A percentile compares a stretch with the other conserved stretches of the same genome.
Conservation (phyloP, 371 early-diverging fungal species). For the Blyttiomyces sp. region DNA sequence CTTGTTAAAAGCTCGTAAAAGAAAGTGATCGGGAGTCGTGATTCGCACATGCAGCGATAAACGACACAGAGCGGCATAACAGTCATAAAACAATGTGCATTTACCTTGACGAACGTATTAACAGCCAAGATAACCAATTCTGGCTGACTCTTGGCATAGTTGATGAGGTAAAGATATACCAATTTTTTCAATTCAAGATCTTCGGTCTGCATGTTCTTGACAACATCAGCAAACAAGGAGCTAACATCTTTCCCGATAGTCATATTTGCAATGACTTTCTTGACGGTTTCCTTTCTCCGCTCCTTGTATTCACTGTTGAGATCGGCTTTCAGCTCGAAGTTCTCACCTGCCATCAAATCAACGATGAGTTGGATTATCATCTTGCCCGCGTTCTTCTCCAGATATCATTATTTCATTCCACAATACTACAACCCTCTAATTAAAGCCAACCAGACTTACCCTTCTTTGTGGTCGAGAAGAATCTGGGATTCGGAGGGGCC, state of each 20-base stretch:
- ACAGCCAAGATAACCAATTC: constrained; percentile 96
- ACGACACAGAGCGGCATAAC: too few species aligned
- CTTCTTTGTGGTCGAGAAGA: constrained; percentile 64
- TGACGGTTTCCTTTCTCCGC: constrained; percentile 93
- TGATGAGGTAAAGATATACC: constrained; percentile 76
- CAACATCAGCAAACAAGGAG: constrained; percentile 76
- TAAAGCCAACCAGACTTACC: constrained; percentile 37
- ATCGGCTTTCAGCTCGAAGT: constrained; percentile 92
- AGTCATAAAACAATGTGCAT: too few species aligned
- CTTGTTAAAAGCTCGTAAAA: neutral
- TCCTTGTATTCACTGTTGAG: constrained; percentile 94
- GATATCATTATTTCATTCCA: too few species aligned
- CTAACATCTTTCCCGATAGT: constrained; percentile 61
- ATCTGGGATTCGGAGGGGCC: too few species aligned
- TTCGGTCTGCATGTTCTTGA: constrained; percentile 98
- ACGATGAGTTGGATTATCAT: too few species aligned
- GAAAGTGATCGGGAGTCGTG: too few species aligned
- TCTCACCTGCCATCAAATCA: too few species aligned
- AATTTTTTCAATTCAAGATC: constrained; percentile 89
- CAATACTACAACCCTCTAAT: too few species aligned
- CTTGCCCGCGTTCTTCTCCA: too few species aligned
- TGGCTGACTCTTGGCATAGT: constrained; percentile 92
- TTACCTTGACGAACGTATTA: constrained; percentile 92
- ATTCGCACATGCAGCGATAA: too few species aligned
- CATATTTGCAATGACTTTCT: constrained; percentile 92